Percentiles rank a stretch among this genome's conserved stretches.
These are phyloP conservation scores for Candida piceae DNA, from an alignment of 805 yeast genomes.

Conservation along the genomic window DNA sequence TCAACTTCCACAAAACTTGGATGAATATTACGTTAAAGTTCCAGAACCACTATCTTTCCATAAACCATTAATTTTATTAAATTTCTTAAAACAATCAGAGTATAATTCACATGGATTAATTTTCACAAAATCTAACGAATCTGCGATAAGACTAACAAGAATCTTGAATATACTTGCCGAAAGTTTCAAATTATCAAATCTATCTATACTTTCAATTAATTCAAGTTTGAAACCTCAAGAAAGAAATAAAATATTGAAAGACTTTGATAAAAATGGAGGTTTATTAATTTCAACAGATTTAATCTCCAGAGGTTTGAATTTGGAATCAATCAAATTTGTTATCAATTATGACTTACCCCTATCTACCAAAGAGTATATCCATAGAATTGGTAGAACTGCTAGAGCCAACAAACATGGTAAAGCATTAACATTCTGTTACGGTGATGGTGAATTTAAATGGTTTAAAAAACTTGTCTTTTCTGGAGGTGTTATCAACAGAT, in stretches of 20 bases:
- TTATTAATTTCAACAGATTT: conserved; percentile 78
- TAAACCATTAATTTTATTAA: conserved; percentile 73
- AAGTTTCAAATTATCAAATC: conserved; percentile 12
- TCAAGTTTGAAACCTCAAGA: conserved; percentile 49
- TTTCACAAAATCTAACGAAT: conserved; percentile 77
- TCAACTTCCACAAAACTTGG: conserved; percentile 51
- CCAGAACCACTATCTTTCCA: conserved; percentile 31
- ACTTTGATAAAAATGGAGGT: conserved; percentile 47
- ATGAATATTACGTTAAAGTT: conserved; percentile 26
- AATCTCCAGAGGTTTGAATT: conserved; percentile 93
- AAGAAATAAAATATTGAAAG: conserved; percentile 52
- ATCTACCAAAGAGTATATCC: conserved; percentile 88
- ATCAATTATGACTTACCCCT: conserved; percentile 88
- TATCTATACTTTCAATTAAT: conserved; percentile 45
- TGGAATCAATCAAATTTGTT: conserved; percentile 63
- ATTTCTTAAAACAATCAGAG: conserved; percentile 40
- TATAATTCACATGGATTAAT: conserved; percentile 41
- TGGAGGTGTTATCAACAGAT: conserved; percentile 49
- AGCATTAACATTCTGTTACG: conserved; percentile 69
- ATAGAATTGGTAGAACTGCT: conserved; percentile 95
- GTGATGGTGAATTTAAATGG: conserved; percentile 75
- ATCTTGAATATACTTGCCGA: conserved; percentile 43
- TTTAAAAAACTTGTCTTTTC: conserved; percentile 40
- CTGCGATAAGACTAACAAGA: conserved; percentile 74
- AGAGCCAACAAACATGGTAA: conserved; percentile 79